These are phyloP conservation scores for Nannochloropsis oceanica DNA, from an alignment of 108 stramenopile genomes.

Conservation along the genomic window DNA sequence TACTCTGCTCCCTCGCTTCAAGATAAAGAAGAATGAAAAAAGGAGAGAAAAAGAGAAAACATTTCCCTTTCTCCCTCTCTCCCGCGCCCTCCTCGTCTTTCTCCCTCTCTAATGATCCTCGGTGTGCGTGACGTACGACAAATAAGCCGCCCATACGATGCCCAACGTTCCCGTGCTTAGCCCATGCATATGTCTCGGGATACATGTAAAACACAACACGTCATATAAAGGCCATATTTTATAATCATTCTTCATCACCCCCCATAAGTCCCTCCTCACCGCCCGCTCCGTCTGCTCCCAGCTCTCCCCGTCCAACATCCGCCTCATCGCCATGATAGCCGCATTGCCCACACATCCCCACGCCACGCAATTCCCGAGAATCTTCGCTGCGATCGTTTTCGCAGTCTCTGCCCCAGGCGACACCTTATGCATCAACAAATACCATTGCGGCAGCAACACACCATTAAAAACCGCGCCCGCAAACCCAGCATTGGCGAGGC, in stretches of 20 bases:
- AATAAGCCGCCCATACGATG: not conserved
- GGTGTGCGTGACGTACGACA: not conserved
- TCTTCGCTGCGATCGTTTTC: not conserved
- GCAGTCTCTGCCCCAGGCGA: not conserved
- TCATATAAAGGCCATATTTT: not conserved
- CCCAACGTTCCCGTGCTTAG: not conserved
- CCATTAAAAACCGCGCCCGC: not conserved
- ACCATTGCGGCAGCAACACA: not conserved
- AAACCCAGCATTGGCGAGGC: not conserved
- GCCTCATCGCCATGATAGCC: not conserved
- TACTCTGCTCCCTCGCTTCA: too few species aligned
- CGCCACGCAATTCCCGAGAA: not conserved
- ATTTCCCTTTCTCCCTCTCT: too few species aligned
- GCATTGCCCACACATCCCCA: not conserved
- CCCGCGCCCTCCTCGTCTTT: too few species aligned
- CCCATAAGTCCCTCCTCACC: not conserved
- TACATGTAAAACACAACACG: not conserved
- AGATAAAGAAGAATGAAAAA: too few species aligned
- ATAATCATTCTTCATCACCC: not conserved
- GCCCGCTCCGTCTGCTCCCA: not conserved
- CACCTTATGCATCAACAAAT: not conserved
- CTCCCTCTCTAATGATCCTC: not conserved
- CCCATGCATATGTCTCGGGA: not conserved
- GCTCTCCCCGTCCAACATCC: not conserved
- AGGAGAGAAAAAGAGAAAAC: too few species aligned